Percentiles rank a stretch among this genome's conserved stretches.
These are phyloP conservation scores for Thraustochytrium striatum DNA, from an alignment of 352 stramenopile species.

Conservation along the genomic window DNA sequence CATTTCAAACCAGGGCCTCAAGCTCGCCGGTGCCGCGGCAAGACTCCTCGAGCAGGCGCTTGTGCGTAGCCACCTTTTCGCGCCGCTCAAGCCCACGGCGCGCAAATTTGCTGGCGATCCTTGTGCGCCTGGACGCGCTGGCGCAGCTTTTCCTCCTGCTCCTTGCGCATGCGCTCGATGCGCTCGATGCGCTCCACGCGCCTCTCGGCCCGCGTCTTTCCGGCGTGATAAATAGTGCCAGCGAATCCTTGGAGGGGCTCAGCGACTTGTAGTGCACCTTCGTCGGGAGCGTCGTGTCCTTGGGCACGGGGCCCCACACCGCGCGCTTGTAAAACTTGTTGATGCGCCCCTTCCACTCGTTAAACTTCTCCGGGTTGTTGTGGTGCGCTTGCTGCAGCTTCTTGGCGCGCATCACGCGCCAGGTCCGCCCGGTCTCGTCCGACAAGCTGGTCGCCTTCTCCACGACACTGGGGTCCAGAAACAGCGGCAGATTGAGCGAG, in stretches of 20 bases:
- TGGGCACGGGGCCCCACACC: not conserved
- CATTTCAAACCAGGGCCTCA: not conserved
- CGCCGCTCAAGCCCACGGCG: not conserved
- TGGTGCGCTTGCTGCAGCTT: conserved; percentile 25
- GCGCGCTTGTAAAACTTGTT: conserved; percentile 38
- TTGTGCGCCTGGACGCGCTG: not conserved
- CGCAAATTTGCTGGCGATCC: not conserved
- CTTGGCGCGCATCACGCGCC: conserved; percentile 22
- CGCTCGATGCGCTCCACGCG: not conserved
- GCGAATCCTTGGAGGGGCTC: conserved; percentile 12
- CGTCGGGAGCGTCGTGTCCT: not conserved
- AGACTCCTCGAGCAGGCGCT: not conserved
- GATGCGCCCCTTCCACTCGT: conserved; percentile 3
- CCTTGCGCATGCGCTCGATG: conserved; percentile 21
- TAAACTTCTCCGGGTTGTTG: conserved; percentile 22
- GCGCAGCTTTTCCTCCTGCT: conserved; percentile 5
- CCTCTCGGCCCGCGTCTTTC: conserved; percentile 21
- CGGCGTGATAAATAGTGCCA: conserved; percentile 44
- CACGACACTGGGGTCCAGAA: conserved; percentile 16
- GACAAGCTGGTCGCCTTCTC: conserved; percentile 17
- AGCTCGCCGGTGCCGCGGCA: not conserved
- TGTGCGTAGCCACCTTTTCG: not conserved
- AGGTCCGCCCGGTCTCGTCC: conserved; percentile 20
- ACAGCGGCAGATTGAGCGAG: conserved; percentile 15
- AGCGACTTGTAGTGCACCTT: not conserved